Conservation (phyloP, 1,284 basidiomycete species). For the Marasmius sp. region DNA sequence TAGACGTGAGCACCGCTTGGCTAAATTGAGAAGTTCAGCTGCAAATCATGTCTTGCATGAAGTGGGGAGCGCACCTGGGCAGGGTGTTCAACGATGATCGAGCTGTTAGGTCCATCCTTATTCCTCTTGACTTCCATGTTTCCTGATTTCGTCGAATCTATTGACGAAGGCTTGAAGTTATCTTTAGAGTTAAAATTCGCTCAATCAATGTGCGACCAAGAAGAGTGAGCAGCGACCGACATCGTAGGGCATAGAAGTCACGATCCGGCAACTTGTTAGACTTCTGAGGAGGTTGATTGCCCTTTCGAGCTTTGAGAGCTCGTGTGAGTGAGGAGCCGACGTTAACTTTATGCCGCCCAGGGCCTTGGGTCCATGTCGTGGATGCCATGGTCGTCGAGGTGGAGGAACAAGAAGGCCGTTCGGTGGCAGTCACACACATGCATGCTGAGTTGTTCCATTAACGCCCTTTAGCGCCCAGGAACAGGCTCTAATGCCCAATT, state of each 20-base stretch:
- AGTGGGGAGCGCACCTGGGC: constrained; percentile 44
- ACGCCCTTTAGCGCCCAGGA: no score
- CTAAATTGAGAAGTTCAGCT: constrained; percentile 24
- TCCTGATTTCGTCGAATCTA: constrained; percentile 64
- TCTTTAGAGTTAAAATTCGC: constrained; percentile 39
- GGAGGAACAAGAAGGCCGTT: neutral
- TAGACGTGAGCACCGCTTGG: constrained; percentile 59
- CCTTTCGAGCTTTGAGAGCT: constrained; percentile 61
- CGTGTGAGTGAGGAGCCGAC: constrained; percentile 59
- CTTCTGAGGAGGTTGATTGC: constrained; percentile 39
- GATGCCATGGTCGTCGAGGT: constrained; percentile 40
- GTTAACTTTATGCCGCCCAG: constrained; percentile 51
- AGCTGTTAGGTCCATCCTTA: constrained; percentile 40
- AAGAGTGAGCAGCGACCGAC: constrained; percentile 40
- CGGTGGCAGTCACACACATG: neutral
- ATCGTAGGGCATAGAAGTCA: constrained; percentile 72
- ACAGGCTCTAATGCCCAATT: no score
- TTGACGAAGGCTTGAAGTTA: constrained; percentile 70
- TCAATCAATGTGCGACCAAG: neutral
- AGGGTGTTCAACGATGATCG: constrained; percentile 60
- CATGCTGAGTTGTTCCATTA: no score
- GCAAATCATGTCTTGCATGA: neutral
- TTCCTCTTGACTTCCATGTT: constrained; percentile 56
- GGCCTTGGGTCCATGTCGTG: constrained; percentile 53
- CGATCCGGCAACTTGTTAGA: constrained; percentile 49